Evolutionary conservation across 495 filamentous ascomycete genomes (phyloP), one percentile per base, ranked within the genome.

Genomic region (Aspergillus ellipticus): DNA sequence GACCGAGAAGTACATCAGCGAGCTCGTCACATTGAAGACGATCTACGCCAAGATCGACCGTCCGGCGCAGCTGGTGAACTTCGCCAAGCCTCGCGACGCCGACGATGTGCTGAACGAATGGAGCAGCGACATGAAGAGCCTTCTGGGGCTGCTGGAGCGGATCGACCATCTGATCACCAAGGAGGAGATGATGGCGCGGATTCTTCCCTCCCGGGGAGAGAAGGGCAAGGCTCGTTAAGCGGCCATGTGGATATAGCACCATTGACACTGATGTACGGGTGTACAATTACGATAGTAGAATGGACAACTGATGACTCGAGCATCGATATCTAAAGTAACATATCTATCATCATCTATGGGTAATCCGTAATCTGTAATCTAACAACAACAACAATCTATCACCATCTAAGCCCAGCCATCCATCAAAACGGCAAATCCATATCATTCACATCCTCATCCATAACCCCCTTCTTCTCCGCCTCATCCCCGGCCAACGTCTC

Each of bases 111-210:
- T 98, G 70, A 97, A 97, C 72, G 95, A 97, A 71, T 98, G 94
- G 94, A 96, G 92, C 72, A 89, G 86, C 63, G 93, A 96, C 67
- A 96, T 98, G 95, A 97, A 96, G 88, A 94, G 87, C 67, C 76
- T 98, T 57, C 78, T 98, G 54, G 95, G 92, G 10, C 73, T 95
- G 57, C 66, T 98, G 69, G 94, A 98, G 79, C 80, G 94, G 43
- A 93, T 98, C 58, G 94, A 97, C 72, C 94, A 98, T 75, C 77
- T 98, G 69, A 98, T 98, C 64, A 97, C 94, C 51, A 98, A 97
- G 84, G 95, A 97, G 79, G 95, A 97, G 81, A 98, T 98, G 94
- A 98, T 98, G 94, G 94, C 94, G 33, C 81, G 92, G 49, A 97
- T 97, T 58, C 85, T 90, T 69, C 90, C 88, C 5, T 74, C 84